A percentile compares a stretch with the other conserved stretches of the same genome.
Evolutionary conservation across 192 early-diverging fungal species (phyloP).

Genomic region (Rhizophagus prolifer): DNA sequence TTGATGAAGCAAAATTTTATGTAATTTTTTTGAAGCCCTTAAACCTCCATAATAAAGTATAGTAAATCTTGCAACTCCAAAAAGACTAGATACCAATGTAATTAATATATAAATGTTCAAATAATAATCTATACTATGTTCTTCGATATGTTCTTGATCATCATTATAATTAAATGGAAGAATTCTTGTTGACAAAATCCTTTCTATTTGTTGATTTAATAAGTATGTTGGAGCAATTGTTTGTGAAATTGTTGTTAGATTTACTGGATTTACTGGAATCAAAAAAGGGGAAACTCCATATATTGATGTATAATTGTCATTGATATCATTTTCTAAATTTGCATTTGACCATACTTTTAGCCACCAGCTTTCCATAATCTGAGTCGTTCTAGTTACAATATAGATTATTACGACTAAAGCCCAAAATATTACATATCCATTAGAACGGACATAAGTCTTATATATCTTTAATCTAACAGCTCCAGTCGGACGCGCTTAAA

Average conservation of each 20-base stretch:
- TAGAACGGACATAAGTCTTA: conserved; percentile 70
- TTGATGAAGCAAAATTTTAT: conserved; percentile 52
- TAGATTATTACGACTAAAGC: conserved; percentile 48
- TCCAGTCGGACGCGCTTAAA: conserved; percentile 69
- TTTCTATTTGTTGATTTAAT: background rate
- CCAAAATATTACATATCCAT: conserved; percentile 67
- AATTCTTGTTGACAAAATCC: background rate
- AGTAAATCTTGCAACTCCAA: conserved; percentile 39
- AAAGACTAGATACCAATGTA: conserved; percentile 43
- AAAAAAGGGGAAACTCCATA: background rate
- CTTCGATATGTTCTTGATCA: background rate
- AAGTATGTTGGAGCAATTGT: background rate
- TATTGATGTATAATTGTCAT: no score
- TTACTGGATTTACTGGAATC: no score
- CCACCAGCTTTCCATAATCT: conserved; percentile 44
- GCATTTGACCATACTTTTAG: conserved; percentile 19
- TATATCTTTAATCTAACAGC: conserved; percentile 76
- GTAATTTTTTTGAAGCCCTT: conserved; percentile 56
- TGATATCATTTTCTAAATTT: background rate
- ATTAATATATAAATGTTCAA: conserved; percentile 61
- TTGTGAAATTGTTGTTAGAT: background rate
- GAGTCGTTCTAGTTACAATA: conserved; percentile 35
- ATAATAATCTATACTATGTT: conserved; percentile 57
- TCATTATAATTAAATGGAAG: background rate
- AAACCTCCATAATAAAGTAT: conserved; percentile 50